These are phyloP conservation scores for Fraxinus ornus DNA, from an alignment of 305 asterid species.

Conservation along the genomic window DNA sequence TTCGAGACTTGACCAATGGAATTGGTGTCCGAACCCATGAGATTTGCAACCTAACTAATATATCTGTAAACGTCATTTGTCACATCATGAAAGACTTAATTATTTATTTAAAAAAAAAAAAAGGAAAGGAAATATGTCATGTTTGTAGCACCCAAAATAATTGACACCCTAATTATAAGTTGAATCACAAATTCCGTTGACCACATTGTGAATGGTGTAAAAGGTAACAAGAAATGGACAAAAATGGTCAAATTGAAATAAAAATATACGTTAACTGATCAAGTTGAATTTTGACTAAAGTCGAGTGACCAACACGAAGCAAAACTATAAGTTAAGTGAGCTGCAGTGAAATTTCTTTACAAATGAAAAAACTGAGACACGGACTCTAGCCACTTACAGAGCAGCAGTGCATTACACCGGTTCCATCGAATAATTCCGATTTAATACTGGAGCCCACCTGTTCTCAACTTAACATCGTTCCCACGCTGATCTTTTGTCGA, in stretches of 20 bases:
- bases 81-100: neutral
- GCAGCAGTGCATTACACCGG: conserved; percentile 3
- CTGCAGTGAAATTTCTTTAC: neutral
- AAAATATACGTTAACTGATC: neutral
- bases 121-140: neutral
- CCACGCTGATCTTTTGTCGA: neutral
- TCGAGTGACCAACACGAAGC: neutral
- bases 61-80: neutral
- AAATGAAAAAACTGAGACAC: neutral
- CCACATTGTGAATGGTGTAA: neutral
- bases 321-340: neutral
- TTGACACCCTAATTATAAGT: neutral
- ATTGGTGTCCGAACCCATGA: neutral
- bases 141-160: neutral
- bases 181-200: neutral
- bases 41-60: neutral
- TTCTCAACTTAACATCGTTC: neutral
- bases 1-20: neutral
- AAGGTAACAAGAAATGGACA: neutral
- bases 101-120: too few relatives aligned
- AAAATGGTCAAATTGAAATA: neutral
- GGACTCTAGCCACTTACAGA: neutral
- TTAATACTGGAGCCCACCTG: conserved; percentile 23
- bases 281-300: neutral
- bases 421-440: neutral